phyloP scores from a whole-genome alignment of 257 asterid species.

The Fraxinus excelsior region DNA sequence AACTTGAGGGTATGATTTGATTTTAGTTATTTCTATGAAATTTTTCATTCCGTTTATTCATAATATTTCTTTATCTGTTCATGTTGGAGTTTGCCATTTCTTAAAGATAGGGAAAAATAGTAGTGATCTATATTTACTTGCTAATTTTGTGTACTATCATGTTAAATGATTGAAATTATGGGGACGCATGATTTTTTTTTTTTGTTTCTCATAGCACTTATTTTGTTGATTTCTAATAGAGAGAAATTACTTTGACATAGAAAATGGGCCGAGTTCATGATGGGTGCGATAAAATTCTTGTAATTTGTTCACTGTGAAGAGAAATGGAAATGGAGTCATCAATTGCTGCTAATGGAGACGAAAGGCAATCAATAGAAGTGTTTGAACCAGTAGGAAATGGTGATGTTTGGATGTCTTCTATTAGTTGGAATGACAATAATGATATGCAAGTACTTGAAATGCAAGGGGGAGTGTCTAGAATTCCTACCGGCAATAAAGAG shows the following conservation, averaged over 20 bases:
- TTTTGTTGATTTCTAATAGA: constrained; percentile 9
- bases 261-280: constrained; percentile 14
- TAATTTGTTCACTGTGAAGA: constrained; percentile 11
- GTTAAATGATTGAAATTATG: too few relatives aligned
- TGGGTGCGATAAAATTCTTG: constrained; percentile 23
- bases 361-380: constrained; percentile 48
- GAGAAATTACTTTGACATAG: constrained; percentile 17
- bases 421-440: constrained; percentile 25
- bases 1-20: too few relatives aligned
- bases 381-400: constrained; percentile 45
- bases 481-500: constrained; percentile 12
- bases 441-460: constrained; percentile 33
- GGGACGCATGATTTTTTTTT: neutral
- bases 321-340: constrained; percentile 46
- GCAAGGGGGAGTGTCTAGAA: constrained; percentile 35
- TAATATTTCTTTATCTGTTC: neutral
- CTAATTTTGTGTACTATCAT: constrained; percentile 12
- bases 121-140: neutral
- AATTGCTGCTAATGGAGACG: constrained; percentile 21
- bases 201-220: neutral
- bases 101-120: neutral
- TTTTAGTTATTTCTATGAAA: too few relatives aligned
- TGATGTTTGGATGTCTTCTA: constrained; percentile 25
- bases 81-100: neutral
- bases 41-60: too few relatives aligned